Percentiles rank a stretch among this genome's conserved stretches.
phyloP scores from a whole-genome alignment of 352 stramenopile genomes.

The Thalassiosira pacifica region DNA sequence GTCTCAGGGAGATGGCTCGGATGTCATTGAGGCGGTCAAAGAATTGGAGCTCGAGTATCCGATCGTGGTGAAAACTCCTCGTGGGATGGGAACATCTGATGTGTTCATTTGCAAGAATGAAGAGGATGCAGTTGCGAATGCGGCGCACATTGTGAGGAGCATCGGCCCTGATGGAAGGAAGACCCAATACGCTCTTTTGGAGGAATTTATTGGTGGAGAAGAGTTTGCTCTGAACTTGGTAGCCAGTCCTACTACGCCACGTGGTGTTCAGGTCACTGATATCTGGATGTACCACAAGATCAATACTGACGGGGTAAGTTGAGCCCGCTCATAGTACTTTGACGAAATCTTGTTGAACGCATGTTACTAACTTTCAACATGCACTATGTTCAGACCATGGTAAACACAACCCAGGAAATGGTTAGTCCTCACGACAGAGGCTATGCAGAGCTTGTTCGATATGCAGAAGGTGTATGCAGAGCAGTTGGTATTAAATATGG shows the following conservation, averaged over 20 bases:
- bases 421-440: conserved; percentile 53
- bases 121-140: conserved; percentile 46
- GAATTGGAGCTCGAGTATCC: conserved; percentile 69
- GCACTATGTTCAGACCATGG: conserved; percentile 55
- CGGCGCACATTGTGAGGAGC: conserved; percentile 63
- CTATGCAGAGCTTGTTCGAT: conserved; percentile 53
- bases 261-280: conserved; percentile 71
- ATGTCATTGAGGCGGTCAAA: conserved; percentile 59
- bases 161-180: conserved; percentile 68
- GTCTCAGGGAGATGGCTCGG: conserved; percentile 51
- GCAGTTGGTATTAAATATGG: conserved; percentile 76
- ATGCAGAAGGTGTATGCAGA: conserved; percentile 67
- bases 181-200: conserved; percentile 66
- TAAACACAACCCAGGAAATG: conserved; percentile 67
- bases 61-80: conserved; percentile 72
- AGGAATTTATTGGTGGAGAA: conserved; percentile 71
- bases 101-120: conserved; percentile 73
- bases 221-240: conserved; percentile 76
- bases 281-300: conserved; percentile 76
- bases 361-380: conserved; percentile 11
- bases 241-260: conserved; percentile 56
- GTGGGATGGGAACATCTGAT: conserved; percentile 66
- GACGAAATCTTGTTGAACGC: not conserved
- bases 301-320: conserved; percentile 61
- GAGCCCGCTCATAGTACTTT: not conserved